A percentile compares a stretch with the other conserved stretches of the same genome.
phyloP scores from a whole-genome alignment of 73 alveolate genomes.

The Tetrahymena borealis region DNA sequence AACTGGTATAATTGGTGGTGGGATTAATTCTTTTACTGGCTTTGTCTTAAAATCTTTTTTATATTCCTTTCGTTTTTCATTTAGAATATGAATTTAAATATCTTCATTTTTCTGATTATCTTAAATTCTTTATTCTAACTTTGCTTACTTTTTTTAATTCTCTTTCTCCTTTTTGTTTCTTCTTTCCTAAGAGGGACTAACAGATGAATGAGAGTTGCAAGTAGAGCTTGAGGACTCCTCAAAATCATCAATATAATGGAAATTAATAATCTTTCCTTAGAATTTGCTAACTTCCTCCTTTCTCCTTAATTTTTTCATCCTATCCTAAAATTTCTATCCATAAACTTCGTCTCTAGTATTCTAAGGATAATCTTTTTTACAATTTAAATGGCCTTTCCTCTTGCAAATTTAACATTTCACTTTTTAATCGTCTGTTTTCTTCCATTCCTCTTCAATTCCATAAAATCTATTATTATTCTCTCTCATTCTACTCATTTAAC shows the following conservation, averaged over 20 bases:
- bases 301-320: not conserved
- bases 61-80: not conserved
- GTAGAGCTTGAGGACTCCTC: not conserved
- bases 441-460: not conserved
- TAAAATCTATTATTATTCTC: not conserved
- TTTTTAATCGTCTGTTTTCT: not conserved
- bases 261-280: not conserved
- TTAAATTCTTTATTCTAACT: not conserved
- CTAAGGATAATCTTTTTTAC: not conserved
- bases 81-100: not conserved
- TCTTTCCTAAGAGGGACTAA: not conserved
- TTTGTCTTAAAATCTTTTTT: not conserved
- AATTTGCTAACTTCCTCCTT: not conserved
- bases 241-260: not conserved
- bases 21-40: no score
- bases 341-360: not conserved
- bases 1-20: no score
- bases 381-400: not conserved
- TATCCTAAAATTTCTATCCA: not conserved
- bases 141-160: not conserved
- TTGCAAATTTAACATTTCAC: not conserved
- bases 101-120: not conserved
- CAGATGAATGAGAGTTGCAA: not conserved
- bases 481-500: no score
- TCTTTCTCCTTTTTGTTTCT: not conserved